Base-by-base conservation (phyloP, 331 rosid species). In the Stylosanthes scabra region DNA sequence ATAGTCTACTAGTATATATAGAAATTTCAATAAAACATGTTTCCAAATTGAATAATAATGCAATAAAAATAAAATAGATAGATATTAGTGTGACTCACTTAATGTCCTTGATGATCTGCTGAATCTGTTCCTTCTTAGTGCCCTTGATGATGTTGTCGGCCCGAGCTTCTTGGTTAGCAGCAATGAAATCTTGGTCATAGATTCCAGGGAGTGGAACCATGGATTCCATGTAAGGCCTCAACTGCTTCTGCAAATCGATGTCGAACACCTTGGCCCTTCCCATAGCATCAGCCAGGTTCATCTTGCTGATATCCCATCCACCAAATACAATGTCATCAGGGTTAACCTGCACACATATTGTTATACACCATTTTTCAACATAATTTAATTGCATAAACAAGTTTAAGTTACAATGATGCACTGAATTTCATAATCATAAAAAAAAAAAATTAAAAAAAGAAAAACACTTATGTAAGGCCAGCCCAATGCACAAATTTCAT, bases 161-260 rank as follows among this genome's bases (percentile, higher is more conserved):
- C 10, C 98, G 91, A 8, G 85, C 64, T 45, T 83, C 97, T 87
- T 94, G 98, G 81, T 94, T 94, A 12, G 98, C 97, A 74, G 98
- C 97, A 65, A 94, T 91, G 82, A 94, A 94, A 85, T 94, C 98
- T 0, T 95, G 91, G 70, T 91, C 91, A 71, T 68, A 94, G 82
- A 91, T 89, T 44, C 98, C 98, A 14, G 98, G 98, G 45, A 94
- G 96, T 70, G 98, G 98, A 80, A 89, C 85, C 97, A 89, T 84
- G 66, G 96, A 86, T 80, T 94, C 98, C 98, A 91, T 94, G 83
- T 88, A 85, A 29, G 98, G 95, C 86, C 96, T 89, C 66, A 94
- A 79, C 59, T 94, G 98, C 86, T 94, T 94, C 83, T 94, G 98
- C 80, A 94, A 79, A 70, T 94, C 98, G 44, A 94, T 94, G 85